Evolutionary conservation across 371 early-diverging fungal species (phyloP), one percentile per base, ranked within the genome.

Genomic region (Zopfochytrium polystomum): DNA sequence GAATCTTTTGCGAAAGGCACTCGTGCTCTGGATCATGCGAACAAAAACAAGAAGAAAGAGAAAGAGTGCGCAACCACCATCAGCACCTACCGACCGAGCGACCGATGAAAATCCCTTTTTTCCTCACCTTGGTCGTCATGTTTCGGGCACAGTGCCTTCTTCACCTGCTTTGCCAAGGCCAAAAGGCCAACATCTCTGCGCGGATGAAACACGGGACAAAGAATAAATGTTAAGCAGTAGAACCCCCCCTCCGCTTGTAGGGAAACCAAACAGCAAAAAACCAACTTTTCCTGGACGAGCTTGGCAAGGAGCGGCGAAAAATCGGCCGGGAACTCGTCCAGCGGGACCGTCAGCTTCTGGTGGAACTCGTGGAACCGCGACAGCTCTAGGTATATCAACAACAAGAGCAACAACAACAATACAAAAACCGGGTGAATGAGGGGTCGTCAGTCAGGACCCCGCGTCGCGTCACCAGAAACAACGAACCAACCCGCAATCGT

Each of bases 271-370:
- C n/a, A n/a, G n/a, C n/a, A 47, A 33, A 32, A 20, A 9, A 18
- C 3, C 6, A 18, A 61, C 62, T 62, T 60, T 23, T 61, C 66
- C 46, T 66, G 62, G 26, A 66, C 55, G n/a, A 61, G 49, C 42
- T 61, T 66, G 13, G 66, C 61, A 4, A 66, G 18, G 20, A 62
- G 59, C n/a, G 34, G 20, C 7, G 45, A 51, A 42, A 42, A 62
- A 2, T 30, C n/a, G 49, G 1, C 35, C 47, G 44, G 48, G 26
- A 58, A 42, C 15, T 27, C 22, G 27, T 15, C 25, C 22, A n/a
- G 5, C 7, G 43, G 18, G 30, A 20, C 7, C 18, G 25, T 45
- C 30, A 29, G 22, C 35, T 7, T 5, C n/a, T n/a, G n/a, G 31
- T 38, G 38, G 4, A 31, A 38, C 38, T 18, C 11, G 18, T 38